Conservation (phyloP, 2,329 filamentous ascomycete species). For the Macrophomina phaseolina region DNA sequence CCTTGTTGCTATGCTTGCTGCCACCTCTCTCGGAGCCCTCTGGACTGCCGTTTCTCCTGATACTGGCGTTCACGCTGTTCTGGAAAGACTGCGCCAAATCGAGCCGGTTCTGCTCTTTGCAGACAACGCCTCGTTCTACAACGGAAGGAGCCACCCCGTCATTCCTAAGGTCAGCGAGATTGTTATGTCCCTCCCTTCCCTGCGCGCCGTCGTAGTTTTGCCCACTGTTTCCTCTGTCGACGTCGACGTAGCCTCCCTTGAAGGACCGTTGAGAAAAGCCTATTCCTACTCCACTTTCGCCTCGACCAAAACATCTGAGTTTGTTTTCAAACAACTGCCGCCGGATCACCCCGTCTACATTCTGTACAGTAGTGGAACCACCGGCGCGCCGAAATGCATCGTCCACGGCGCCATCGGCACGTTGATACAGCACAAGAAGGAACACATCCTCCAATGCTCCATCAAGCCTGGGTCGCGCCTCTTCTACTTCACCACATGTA, state of each 20-base stretch:
- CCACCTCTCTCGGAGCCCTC: conserved; percentile 80
- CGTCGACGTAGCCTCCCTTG: conserved; percentile 48
- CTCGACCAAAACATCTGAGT: conserved; percentile 34
- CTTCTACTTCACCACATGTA: conserved; percentile 93
- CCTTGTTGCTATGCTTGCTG: conserved; percentile 84
- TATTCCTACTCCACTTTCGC: conserved; percentile 42
- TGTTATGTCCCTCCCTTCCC: conserved; percentile 66
- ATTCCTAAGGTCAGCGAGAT: conserved; percentile 81
- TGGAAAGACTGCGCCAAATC: conserved; percentile 87
- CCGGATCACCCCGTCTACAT: conserved; percentile 93
- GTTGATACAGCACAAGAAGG: conserved; percentile 95
- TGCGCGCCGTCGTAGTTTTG: conserved; percentile 77
- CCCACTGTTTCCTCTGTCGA: conserved; percentile 61
- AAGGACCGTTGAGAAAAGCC: conserved; percentile 40
- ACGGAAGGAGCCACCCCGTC: conserved; percentile 86
- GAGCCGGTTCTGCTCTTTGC: conserved; percentile 81
- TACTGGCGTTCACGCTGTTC: conserved; percentile 86
- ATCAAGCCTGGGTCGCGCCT: conserved; percentile 74
- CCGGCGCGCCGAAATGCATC: conserved; percentile 86
- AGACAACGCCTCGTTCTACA: conserved; percentile 88
- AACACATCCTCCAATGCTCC: conserved; percentile 86
- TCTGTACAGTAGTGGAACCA: conserved; percentile 91
- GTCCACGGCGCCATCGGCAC: conserved; percentile 91
- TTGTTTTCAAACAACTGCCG: conserved; percentile 74
- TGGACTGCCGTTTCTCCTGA: conserved; percentile 96